These are phyloP conservation scores for Citrus reticulata DNA, from an alignment of 345 rosid genomes.

Conservation along the genomic window DNA sequence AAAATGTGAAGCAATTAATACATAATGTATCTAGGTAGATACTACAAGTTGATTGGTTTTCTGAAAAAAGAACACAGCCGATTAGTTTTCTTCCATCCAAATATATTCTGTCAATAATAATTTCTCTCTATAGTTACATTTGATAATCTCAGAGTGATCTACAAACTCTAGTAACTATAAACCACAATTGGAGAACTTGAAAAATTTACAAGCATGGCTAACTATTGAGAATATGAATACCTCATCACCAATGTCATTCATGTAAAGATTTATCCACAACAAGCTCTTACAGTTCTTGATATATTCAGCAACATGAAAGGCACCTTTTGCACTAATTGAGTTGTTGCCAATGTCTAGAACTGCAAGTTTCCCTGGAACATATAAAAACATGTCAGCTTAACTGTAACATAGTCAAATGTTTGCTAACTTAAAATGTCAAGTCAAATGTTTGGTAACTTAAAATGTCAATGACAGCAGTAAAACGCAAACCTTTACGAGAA, in stretches of 20 bases:
- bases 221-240: conserved; percentile 31
- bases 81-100: conserved; percentile 6
- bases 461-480: conserved; percentile 8
- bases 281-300: conserved; percentile 81
- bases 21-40: neutral
- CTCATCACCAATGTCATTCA: conserved; percentile 98
- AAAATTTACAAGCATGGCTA: neutral
- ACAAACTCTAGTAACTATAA: neutral
- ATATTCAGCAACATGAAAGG: conserved; percentile 79
- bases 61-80: neutral
- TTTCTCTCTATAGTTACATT: neutral
- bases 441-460: neutral
- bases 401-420: neutral
- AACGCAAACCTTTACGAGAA: conserved; percentile 66
- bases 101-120: neutral
- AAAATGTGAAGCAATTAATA: neutral
- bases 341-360: conserved; percentile 92
- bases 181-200: neutral
- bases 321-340: conserved; percentile 79
- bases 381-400: conserved; percentile 19
- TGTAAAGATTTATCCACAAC: conserved; percentile 92
- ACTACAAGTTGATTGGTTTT: neutral
- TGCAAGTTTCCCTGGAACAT: conserved; percentile 55
- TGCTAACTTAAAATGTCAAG: neutral
- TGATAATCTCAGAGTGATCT: neutral